Evolutionary conservation across 1,284 basidiomycete species (phyloP), one percentile per base, ranked within the genome.

Genomic region (Apiotrichum mycotoxinovorans): DNA sequence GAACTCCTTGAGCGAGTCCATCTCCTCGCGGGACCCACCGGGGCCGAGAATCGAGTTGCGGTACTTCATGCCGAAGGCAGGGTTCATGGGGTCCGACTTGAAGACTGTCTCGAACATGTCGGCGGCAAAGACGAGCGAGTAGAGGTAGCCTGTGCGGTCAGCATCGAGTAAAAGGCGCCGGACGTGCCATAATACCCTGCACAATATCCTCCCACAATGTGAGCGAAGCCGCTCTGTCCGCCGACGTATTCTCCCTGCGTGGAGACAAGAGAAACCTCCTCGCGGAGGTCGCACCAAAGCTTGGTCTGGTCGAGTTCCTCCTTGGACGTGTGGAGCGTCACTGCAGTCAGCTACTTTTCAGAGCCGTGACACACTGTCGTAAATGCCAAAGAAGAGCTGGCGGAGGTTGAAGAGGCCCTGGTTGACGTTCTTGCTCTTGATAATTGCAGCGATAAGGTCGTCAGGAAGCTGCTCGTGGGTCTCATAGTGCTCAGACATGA

Each of bases 61-160:
- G 57, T 62, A 62, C 53, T 58, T 58, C 42, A 51, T 51, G n/a
- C 60, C 60, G 41, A 42, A 38, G 27, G 44, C 54, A 12, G 60
- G 57, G 40, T 42, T 44, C 57, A 62, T 58, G 15, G 60, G 57
- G 34, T 53, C 54, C 30, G 54, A 26, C 40, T 48, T 30, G 52
- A 62, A 62, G 23, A 62, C 52, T 8, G 60, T 56, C 54, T 53
- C 56, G 35, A 58, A 62, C 60, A 62, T 62, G 60, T 62, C 60
- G n/a, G 60, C 54, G 0, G 60, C 60, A 25, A 62, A 62, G 17
- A 62, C 60, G 20, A 56, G 56, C 25, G 51, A 54, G 54, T 62
- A 62, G 38, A 58, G 54, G 60, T 62, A 62, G 25, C 60, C 56
- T 17, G 15, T 20, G 14, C n/a, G 14, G n/a, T 40, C 18, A 40